Percentiles rank a stretch among this genome's conserved stretches.
Conservation (phyloP, 2,329 filamentous ascomycete genomes). For the Aspergillus spinulosporus region DNA sequence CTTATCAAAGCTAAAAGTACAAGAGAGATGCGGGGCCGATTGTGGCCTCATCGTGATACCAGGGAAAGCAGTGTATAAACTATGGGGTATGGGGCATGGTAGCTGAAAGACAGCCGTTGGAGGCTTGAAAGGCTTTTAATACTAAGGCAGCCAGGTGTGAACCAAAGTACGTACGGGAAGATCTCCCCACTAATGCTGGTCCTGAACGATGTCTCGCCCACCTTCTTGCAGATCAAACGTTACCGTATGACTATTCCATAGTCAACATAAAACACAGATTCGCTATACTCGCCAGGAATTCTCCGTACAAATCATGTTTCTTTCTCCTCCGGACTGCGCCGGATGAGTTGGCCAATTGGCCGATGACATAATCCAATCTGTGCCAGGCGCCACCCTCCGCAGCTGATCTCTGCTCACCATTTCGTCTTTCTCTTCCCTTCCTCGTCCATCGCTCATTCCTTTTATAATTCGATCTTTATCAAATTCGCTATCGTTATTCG, state of each 20-base stretch:
- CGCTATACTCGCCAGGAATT: neutral
- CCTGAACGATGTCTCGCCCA: neutral
- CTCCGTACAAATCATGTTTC: neutral
- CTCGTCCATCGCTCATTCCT: conserved; percentile 8
- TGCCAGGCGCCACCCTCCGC: conserved; percentile 12
- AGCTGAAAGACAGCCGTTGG: neutral
- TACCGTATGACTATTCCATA: neutral
- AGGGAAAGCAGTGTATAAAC: neutral
- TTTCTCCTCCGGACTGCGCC: neutral
- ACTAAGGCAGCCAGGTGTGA: neutral
- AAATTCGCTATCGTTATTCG: neutral
- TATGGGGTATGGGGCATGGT: neutral
- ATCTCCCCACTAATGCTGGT: neutral
- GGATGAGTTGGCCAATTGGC: neutral
- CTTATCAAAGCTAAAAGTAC: neutral
- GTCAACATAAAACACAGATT: neutral
- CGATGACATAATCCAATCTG: conserved; percentile 21
- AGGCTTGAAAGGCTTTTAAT: neutral
- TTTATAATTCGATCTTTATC: conserved; percentile 8
- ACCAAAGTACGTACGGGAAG: neutral
- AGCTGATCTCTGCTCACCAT: conserved; percentile 1
- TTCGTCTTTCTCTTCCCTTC: conserved; percentile 1
- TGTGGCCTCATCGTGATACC: neutral
- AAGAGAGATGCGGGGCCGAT: neutral
- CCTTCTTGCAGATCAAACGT: neutral